These are phyloP conservation scores for Annulohypoxylon stygium DNA, from an alignment of 495 filamentous ascomycete species.

Conservation along the genomic window DNA sequence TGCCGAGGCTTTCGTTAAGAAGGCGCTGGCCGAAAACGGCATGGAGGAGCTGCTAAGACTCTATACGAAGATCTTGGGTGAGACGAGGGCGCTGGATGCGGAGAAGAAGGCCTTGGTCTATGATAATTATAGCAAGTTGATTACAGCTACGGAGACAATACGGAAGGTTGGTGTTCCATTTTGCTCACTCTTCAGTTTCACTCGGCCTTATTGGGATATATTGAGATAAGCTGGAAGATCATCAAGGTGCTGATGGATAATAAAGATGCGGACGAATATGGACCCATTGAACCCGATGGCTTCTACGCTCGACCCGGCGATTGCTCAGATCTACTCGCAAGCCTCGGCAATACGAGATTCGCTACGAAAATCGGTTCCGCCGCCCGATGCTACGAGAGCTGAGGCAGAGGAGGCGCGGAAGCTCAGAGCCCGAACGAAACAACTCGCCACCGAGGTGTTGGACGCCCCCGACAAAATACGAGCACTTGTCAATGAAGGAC, in stretches of 20 bases:
- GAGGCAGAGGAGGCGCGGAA: slow-evolving; percentile 50
- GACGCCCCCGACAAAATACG: slow-evolving; percentile 70
- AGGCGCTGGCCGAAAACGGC: slow-evolving; percentile 72
- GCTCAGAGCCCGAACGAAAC: slow-evolving; percentile 66
- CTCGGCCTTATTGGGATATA: neutral
- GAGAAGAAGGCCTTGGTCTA: slow-evolving; percentile 98
- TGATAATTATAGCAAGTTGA: slow-evolving; percentile 97
- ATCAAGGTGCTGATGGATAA: slow-evolving; percentile 14
- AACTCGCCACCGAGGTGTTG: slow-evolving; percentile 80
- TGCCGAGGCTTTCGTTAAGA: slow-evolving; percentile 69
- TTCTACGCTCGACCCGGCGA: slow-evolving; percentile 78
- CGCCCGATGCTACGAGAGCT: slow-evolving; percentile 51
- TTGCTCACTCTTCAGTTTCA: neutral
- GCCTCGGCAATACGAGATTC: slow-evolving; percentile 72
- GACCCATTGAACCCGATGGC: slow-evolving; percentile 77
- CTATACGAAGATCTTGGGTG: slow-evolving; percentile 74
- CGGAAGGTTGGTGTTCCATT: slow-evolving; percentile 65
- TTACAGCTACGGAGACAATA: slow-evolving; percentile 95
- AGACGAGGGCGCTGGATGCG: slow-evolving; percentile 90
- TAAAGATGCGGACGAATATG: slow-evolving; percentile 78
- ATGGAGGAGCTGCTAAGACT: slow-evolving; percentile 73
- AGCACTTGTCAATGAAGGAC: slow-evolving; percentile 72
- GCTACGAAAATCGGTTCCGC: slow-evolving; percentile 60
- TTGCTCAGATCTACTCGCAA: slow-evolving; percentile 84
- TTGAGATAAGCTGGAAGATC: neutral